phyloP scores from a whole-genome alignment of 2,329 filamentous ascomycete species.

The Aspergillus thermomutatus region DNA sequence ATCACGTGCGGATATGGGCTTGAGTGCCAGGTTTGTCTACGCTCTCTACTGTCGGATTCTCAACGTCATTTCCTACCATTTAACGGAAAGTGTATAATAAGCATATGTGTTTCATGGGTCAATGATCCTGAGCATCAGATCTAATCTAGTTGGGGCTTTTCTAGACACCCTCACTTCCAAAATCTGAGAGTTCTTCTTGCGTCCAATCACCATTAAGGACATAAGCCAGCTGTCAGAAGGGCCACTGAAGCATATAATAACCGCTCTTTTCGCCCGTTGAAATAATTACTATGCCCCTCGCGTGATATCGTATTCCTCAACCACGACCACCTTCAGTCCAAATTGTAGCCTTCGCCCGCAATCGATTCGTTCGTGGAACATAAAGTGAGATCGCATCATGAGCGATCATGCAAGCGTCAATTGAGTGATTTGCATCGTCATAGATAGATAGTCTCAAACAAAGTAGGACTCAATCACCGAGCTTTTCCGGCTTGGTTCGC shows the following conservation, averaged over 20 bases:
- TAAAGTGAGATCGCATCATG: constrained; percentile 11
- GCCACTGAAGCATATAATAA: background rate
- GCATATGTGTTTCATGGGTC: background rate
- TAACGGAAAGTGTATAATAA: background rate
- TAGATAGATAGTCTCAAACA: constrained; percentile 15
- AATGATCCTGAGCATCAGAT: background rate
- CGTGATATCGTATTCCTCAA: background rate
- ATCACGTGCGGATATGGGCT: constrained; percentile 14
- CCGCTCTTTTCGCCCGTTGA: background rate
- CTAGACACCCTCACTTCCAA: background rate
- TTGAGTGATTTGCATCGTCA: constrained; percentile 6
- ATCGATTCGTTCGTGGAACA: background rate
- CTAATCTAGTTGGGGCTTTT: background rate
- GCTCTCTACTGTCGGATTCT: background rate
- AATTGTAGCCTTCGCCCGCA: background rate
- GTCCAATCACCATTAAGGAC: background rate
- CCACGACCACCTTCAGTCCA: background rate
- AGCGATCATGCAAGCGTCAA: constrained; percentile 1
- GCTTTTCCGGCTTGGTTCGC: constrained; percentile 50
- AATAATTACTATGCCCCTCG: background rate
- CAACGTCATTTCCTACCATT: background rate
- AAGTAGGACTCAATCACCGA: constrained; percentile 31
- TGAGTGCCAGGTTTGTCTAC: background rate
- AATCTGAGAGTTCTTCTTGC: background rate
- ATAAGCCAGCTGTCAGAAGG: background rate